Base-by-base conservation (phyloP, 768 basidiomycete genomes). In the Polyporus arcularius region DNA sequence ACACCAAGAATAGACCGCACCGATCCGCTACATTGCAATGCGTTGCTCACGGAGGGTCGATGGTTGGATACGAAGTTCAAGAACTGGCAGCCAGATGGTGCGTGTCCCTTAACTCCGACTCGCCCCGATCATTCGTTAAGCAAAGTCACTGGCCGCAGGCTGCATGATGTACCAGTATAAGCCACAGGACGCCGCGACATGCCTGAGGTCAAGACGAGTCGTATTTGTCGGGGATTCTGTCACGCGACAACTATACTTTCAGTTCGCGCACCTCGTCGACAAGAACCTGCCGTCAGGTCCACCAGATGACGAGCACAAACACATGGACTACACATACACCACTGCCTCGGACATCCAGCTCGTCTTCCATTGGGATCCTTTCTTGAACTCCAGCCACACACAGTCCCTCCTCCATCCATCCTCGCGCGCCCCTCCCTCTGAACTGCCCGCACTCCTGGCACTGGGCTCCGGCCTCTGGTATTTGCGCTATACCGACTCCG, bases 381-480 rank as follows among this genome's bases (percentile, higher is more conserved):
- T 85, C 72, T 81, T 96, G 46, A 97, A 96, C 71, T 75, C 79
- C 12, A 84, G 89, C 1, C 75, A 77, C 54, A 80, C 85, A 15
- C 69, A 75, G 43, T 68, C 77, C n/a, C 69, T 85, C 49, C 74
- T 90, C 40, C 59, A 64, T 50, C 68, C 67, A 1, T 41, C 21
- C 16, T 12, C 54, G 14, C 62, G 30, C 16, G 14, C 21, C 3
- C 18, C 53, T 4, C 28, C 47, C 18, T 49, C 65, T 32, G 76
- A 64, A 74, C 57, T 61, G 2, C 82, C 91, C 1, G 85, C 88
- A 0, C 74, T 97, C 48, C 80, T 95, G 31, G 88, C 96, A 10
- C 71, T 97, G 15, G 94, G 94, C 10, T 87, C 90, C 14, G 94
- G 94, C 0, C 76, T 96, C 40, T 96, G 94, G 94, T 93, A 93